Evolutionary conservation across 371 early-diverging fungal species (phyloP), one percentile per base, ranked within the genome.

Genomic region (Mortierella sp.): DNA sequence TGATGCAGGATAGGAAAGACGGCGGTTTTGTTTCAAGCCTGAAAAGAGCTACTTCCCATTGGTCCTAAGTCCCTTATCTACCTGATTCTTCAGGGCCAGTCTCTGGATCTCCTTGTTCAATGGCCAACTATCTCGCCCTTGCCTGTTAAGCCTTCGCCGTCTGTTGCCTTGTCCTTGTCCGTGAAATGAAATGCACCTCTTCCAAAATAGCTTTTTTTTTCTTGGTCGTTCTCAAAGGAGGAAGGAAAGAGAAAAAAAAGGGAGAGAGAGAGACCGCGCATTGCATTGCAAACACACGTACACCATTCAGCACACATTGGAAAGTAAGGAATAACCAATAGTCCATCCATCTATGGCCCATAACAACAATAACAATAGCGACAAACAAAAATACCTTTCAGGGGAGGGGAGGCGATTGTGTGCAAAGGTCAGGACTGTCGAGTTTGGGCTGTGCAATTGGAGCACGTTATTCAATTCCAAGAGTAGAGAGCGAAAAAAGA

Each of bases 121-220:
- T 6, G 6, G 55, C 55, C 34, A 16, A 16, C 19, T 31, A 19
- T 16, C 9, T 54, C 24, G 54, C 24, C 19, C 16, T 14, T 19
- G 34, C 16, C 19, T 31, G 9, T 19, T 34, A 61, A 61, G 61
- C 61, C 61, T 61, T 34, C 34, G 34, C 61, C 61, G 61, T 34
- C 13, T 50, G 50, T 14, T 50, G 11, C 14, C 16, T 50, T 50
- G 50, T 16, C 14, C 21, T 24, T 21, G 54, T n/a, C 54, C n/a
- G 34, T 19, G 19, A 61, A 61, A 61, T 61, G 34, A 61, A 61
- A 31, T 34, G 31, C 61, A 6, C 61, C 21, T 61, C 34, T 14
- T 31, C 61, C 34, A 61, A 61, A 61, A 61, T 61, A 61, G 28
- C 61, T 61, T 26, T 57, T 57, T n/a, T 54, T 50, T n/a, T 3